Base-by-base conservation (phyloP, 768 basidiomycete species). In the Auricularia sp. region DNA sequence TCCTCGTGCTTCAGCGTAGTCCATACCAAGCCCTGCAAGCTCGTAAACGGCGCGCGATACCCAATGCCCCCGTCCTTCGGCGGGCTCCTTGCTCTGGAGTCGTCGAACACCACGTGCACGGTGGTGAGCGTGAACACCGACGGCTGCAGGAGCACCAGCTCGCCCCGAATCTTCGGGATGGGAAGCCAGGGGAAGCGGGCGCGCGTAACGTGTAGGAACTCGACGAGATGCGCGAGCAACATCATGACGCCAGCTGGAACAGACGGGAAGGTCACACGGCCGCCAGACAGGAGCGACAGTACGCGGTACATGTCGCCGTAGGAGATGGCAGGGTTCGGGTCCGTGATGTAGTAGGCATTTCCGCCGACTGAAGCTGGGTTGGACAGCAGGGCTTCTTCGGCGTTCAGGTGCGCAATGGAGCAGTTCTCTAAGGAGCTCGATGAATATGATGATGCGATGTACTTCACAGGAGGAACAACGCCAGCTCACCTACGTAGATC, bases 181-280 rank as follows among this genome's bases (percentile, higher is more conserved):
- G 21, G 56, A 4, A 59, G 21, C 23, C 23, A 12, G 23, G 29
- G 56, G 34, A 59, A 12, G 29, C 29, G 34, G 7, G 29, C 34
- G 29, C 83, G 81, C 33, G 76, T 64, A 42, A 83, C 74, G 70
- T 87, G 83, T 70, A 84, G 81, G 29, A 69, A 67, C 70, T 88
- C 87, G 51, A 91, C 75, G 11, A 84, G 35, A 58, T 85, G 77
- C 42, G 88, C 78, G n/a, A 89, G 35, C n/a, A 78, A 66, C 21
- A 91, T 79, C 84, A 90, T 84, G 33, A 79, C 42, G 0, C 87
- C 88, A 3, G 85, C 79, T 1, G 88, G 85, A 5, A 89, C 39
- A 16, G 70, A 56, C 0, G 79, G 81, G 75, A 88, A 90, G 3
- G 71, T 73, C 54, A 81, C 83, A 64, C 83, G 81, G 5, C 84